These are phyloP conservation scores for Allantophomopsis lycopodina DNA, from an alignment of 2,329 filamentous ascomycete species.

Conservation along the genomic window DNA sequence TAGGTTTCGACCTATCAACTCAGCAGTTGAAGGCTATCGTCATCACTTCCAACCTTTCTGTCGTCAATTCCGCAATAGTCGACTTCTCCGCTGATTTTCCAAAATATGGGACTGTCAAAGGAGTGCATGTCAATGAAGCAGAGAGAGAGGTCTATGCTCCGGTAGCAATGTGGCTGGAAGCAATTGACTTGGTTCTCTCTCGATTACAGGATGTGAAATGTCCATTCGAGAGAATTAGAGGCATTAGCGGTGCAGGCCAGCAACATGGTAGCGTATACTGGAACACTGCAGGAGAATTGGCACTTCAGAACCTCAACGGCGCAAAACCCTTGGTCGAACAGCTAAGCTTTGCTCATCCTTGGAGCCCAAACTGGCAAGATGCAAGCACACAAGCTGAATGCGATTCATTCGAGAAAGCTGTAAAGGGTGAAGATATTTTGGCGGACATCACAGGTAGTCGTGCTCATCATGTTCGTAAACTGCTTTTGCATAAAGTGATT, in stretches of 20 bases:
- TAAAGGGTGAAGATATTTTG: slow-evolving; percentile 54
- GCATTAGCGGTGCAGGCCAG: slow-evolving; percentile 84
- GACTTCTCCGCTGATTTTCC: slow-evolving; percentile 82
- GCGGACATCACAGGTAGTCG: slow-evolving; percentile 79
- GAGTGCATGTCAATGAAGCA: slow-evolving; percentile 67
- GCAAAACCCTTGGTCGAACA: slow-evolving; percentile 56
- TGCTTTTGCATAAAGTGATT: not conserved
- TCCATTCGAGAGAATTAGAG: slow-evolving; percentile 62
- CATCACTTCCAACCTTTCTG: slow-evolving; percentile 68
- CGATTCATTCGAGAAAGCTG: slow-evolving; percentile 65
- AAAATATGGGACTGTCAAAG: slow-evolving; percentile 74
- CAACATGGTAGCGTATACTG: slow-evolving; percentile 98
- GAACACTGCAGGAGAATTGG: slow-evolving; percentile 52
- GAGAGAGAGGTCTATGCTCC: slow-evolving; percentile 89
- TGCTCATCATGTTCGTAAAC: slow-evolving; percentile 68
- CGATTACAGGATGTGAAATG: slow-evolving; percentile 57
- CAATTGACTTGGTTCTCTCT: slow-evolving; percentile 70
- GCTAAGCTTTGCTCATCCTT: slow-evolving; percentile 73
- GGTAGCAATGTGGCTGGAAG: slow-evolving; percentile 88
- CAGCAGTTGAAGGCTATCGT: slow-evolving; percentile 92
- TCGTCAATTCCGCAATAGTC: slow-evolving; percentile 76
- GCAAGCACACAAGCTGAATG: slow-evolving; percentile 88
- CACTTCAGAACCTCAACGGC: slow-evolving; percentile 47
- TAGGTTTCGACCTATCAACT: slow-evolving; percentile 92
- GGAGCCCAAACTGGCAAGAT: slow-evolving; percentile 96